Percentiles rank a stretch among this genome's conserved stretches.
Conservation (phyloP, 768 basidiomycete genomes). For the Naematelia aurantialba region DNA sequence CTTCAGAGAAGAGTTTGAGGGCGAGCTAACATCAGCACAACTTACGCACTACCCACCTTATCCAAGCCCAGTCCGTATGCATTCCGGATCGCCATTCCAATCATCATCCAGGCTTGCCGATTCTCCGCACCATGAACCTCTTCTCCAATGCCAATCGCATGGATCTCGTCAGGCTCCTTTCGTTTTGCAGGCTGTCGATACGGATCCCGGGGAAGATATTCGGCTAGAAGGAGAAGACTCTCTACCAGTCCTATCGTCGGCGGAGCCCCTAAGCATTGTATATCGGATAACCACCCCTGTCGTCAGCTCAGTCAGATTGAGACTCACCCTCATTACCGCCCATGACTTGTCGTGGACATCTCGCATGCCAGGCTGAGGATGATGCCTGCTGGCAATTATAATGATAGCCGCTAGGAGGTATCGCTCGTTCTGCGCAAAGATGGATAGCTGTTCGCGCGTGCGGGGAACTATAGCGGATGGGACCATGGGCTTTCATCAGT, state of each 20-base stretch:
- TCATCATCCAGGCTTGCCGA: slow-evolving; percentile 48
- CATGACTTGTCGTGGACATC: slow-evolving; percentile 41
- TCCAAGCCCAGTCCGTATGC: slow-evolving; percentile 47
- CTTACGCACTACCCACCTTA: slow-evolving; percentile 23
- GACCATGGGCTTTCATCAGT: slow-evolving; percentile 34
- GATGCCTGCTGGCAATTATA: slow-evolving; percentile 44
- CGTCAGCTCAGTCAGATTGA: background rate
- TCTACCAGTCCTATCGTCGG: slow-evolving; percentile 45
- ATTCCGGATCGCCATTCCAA: slow-evolving; percentile 42
- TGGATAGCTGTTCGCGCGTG: slow-evolving; percentile 28
- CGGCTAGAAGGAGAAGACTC: slow-evolving; percentile 41
- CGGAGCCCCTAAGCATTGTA: slow-evolving; percentile 40
- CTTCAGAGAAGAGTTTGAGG: slow-evolving; percentile 26
- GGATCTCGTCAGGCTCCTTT: slow-evolving; percentile 20
- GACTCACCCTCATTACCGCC: slow-evolving; percentile 40
- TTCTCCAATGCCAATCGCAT: slow-evolving; percentile 31
- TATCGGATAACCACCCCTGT: slow-evolving; percentile 44
- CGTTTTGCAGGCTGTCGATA: slow-evolving; percentile 5
- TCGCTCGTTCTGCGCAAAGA: slow-evolving; percentile 37
- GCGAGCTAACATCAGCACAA: slow-evolving; percentile 24
- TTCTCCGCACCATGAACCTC: slow-evolving; percentile 44
- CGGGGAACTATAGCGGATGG: slow-evolving; percentile 31
- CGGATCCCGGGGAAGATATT: slow-evolving; percentile 44
- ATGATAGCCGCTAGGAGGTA: slow-evolving; percentile 42
- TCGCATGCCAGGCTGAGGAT: slow-evolving; percentile 21